These are phyloP conservation scores for Plasmopara viticola DNA, from an alignment of 352 stramenopile genomes.

Conservation along the genomic window DNA sequence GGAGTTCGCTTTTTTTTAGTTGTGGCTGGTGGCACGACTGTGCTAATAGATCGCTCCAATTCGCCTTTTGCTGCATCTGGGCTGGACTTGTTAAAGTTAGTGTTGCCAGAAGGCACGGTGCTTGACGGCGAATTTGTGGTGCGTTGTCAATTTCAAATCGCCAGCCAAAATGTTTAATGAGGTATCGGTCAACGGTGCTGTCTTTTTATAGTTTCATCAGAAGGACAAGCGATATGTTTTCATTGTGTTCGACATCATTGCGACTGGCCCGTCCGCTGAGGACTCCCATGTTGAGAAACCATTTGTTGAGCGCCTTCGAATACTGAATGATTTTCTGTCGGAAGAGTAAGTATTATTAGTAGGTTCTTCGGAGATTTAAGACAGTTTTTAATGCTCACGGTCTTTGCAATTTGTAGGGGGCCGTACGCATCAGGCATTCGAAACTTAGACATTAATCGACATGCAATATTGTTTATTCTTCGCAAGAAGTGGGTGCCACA, in stretches of 20 bases:
- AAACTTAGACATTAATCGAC: slow-evolving; percentile 50
- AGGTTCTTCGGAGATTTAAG: no score
- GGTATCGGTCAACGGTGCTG: background rate
- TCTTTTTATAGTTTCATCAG: slow-evolving; percentile 54
- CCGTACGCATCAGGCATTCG: slow-evolving; percentile 64
- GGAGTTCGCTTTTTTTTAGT: slow-evolving; percentile 89
- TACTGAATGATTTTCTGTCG: slow-evolving; percentile 79
- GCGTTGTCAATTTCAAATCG: slow-evolving; percentile 10
- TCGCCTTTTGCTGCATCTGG: slow-evolving; percentile 71
- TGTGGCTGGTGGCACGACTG: slow-evolving; percentile 53
- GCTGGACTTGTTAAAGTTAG: slow-evolving; percentile 66
- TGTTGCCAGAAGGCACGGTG: slow-evolving; percentile 82
- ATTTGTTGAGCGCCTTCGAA: slow-evolving; percentile 72
- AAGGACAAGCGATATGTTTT: slow-evolving; percentile 83
- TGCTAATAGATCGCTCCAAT: slow-evolving; percentile 78
- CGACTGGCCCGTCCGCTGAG: slow-evolving; percentile 51
- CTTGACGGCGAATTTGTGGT: slow-evolving; percentile 87
- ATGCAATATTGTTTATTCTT: slow-evolving; percentile 69
- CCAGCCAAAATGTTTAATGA: no score
- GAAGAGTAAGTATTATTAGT: slow-evolving; percentile 49
- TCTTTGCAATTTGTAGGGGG: slow-evolving; percentile 26
- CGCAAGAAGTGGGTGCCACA: slow-evolving; percentile 80
- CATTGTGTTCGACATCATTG: slow-evolving; percentile 89
- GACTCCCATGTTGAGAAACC: slow-evolving; percentile 77
- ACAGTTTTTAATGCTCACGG: no score